Evolutionary conservation across 768 basidiomycete genomes (phyloP).

Genomic region (Phanerodontia chrysosporium): DNA sequence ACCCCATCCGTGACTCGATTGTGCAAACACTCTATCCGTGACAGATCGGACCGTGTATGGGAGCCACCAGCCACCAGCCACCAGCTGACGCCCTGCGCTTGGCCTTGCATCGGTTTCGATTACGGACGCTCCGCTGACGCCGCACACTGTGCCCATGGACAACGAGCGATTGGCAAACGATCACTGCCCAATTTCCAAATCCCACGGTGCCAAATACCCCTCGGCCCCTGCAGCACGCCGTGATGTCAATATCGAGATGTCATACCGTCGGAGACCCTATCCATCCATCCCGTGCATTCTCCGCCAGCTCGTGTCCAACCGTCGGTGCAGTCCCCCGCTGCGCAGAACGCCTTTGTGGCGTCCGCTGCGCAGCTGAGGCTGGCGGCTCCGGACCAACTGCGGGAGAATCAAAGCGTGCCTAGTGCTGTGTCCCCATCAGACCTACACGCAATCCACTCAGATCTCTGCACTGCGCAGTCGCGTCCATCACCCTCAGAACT

Average conservation of each 20-base stretch:
- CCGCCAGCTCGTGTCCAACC: neutral
- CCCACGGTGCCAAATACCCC: neutral
- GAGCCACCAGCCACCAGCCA: neutral
- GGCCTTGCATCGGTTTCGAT: constrained; percentile 2
- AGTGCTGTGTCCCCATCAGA: neutral
- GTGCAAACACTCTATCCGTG: constrained; percentile 2
- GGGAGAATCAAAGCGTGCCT: neutral
- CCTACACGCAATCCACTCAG: too few species aligned
- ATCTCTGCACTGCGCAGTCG: neutral
- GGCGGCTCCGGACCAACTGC: constrained; percentile 1
- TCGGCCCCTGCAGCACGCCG: neutral
- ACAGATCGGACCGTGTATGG: constrained; percentile 11
- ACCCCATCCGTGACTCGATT: neutral
- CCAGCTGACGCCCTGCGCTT: neutral
- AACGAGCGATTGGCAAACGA: neutral
- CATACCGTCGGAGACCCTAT: neutral
- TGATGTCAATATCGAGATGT: neutral
- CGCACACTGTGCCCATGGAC: neutral
- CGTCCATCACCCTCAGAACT: neutral
- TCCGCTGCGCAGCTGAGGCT: neutral
- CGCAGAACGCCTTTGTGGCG: constrained; percentile 7
- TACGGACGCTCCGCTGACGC: constrained; percentile 5
- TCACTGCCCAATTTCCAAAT: neutral
- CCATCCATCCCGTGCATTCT: neutral
- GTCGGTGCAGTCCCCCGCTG: too few species aligned